Evolutionary conservation across 805 yeast species (phyloP).

Genomic region (Hanseniaspora hatyaiensis): DNA sequence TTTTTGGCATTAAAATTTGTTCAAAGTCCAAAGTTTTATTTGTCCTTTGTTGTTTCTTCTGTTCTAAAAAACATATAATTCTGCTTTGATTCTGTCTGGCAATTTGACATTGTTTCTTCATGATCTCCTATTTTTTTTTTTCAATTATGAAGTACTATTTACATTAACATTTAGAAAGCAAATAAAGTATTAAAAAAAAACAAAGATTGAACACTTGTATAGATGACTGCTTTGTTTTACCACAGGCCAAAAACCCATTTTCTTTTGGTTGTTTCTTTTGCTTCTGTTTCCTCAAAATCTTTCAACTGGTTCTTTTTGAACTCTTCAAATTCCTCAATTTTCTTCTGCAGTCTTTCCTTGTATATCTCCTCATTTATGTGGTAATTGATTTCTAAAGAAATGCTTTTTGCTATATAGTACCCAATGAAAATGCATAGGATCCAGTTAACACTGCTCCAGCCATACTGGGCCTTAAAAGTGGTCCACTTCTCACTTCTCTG

Average conservation of each 20-base stretch:
- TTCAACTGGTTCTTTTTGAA: neutral
- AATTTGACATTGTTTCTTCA: too few relatives aligned
- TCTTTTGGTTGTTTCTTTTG: neutral
- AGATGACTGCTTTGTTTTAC: too few relatives aligned
- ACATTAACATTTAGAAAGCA: too few relatives aligned
- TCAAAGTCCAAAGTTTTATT: too few relatives aligned
- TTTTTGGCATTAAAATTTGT: too few relatives aligned
- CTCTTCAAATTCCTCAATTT: conserved; percentile 6
- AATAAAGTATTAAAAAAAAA: too few relatives aligned
- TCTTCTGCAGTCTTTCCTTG: conserved; percentile 1
- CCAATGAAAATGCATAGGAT: conserved; percentile 14
- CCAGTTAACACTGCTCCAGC: conserved; percentile 13
- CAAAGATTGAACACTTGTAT: too few relatives aligned
- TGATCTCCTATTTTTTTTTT: too few relatives aligned
- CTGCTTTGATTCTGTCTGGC: too few relatives aligned
- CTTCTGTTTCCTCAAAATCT: neutral
- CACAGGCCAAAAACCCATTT: conserved; percentile 13
- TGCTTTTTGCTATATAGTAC: conserved; percentile 9
- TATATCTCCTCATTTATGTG: conserved; percentile 13
- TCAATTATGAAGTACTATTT: too few relatives aligned
- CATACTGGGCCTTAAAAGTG: conserved; percentile 2
- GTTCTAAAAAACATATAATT: too few relatives aligned
- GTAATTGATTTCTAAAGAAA: conserved; percentile 12
- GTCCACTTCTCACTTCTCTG: conserved; percentile 17
- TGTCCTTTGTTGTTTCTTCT: too few relatives aligned